A percentile compares a stretch with the other conserved stretches of the same genome.
These are phyloP conservation scores for Hypomyces rosellus DNA, from an alignment of 2,329 filamentous ascomycete genomes.

Conservation along the genomic window DNA sequence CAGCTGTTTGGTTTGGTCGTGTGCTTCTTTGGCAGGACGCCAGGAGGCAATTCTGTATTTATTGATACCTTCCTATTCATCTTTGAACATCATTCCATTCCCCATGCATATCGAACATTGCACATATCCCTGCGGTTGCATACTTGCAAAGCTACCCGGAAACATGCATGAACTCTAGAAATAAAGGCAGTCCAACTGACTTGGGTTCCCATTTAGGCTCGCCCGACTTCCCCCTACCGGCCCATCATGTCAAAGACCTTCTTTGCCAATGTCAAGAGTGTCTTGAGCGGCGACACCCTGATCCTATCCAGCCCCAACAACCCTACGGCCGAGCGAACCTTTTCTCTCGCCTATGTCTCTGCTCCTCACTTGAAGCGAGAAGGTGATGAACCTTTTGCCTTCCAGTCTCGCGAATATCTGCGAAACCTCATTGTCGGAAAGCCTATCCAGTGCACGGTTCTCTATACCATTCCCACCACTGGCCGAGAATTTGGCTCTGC, in stretches of 20 bases:
- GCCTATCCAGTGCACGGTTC: constrained; percentile 72
- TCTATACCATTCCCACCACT: constrained; percentile 80
- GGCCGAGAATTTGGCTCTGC: constrained; percentile 85
- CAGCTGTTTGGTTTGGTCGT: no score
- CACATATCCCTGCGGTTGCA: neutral
- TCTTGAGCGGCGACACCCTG: constrained; percentile 88
- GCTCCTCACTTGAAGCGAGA: constrained; percentile 83
- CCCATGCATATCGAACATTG: neutral
- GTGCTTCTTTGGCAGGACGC: neutral
- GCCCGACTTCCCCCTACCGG: constrained; percentile 5
- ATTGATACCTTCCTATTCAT: no score
- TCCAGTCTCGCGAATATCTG: constrained; percentile 90
- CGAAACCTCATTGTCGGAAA: constrained; percentile 81
- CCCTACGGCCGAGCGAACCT: constrained; percentile 71
- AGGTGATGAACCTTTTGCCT: constrained; percentile 86
- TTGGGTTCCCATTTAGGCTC: neutral
- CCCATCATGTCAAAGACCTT: constrained; percentile 47
- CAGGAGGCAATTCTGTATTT: neutral
- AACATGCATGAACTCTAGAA: neutral
- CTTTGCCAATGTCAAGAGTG: constrained; percentile 79
- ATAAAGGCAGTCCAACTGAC: neutral
- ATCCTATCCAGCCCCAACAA: constrained; percentile 77
- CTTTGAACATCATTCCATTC: no score
- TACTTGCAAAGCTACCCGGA: neutral
- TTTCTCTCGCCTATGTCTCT: constrained; percentile 88